Percentiles rank a stretch among this genome's conserved stretches.
Conservation (phyloP, 176 grass and related monocot genomes). For the Raddia distichophylla region DNA sequence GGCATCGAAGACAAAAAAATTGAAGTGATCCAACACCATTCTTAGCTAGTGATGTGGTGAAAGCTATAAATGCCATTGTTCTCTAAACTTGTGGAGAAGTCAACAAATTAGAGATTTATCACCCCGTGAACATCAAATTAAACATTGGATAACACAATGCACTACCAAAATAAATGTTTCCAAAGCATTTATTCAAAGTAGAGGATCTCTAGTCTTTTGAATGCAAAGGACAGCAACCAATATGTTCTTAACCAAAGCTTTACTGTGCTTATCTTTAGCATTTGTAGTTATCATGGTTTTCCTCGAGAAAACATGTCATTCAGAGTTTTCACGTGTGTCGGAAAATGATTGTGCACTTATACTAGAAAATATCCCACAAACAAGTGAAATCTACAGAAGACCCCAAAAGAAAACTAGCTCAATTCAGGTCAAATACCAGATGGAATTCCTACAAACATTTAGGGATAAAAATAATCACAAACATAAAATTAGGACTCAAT, state of each 20-base stretch:
- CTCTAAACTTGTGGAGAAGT: neutral
- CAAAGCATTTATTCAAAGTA: slow-evolving; percentile 26
- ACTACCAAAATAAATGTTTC: slow-evolving; percentile 1
- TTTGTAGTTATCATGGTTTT: neutral
- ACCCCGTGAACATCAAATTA: slow-evolving; percentile 12
- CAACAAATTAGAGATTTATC: slow-evolving; percentile 27
- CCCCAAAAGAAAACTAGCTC: neutral
- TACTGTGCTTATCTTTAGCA: neutral
- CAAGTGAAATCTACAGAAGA: neutral
- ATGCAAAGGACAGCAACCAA: slow-evolving; percentile 9
- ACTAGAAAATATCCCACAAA: neutral
- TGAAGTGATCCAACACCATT: slow-evolving; percentile 12
- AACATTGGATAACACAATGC: slow-evolving; percentile 11
- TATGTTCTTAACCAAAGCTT: slow-evolving; percentile 9
- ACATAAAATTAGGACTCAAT: neutral
- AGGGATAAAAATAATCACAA: neutral
- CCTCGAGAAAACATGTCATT: neutral
- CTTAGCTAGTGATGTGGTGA: neutral
- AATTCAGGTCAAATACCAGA: slow-evolving; percentile 20
- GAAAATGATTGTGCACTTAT: slow-evolving; percentile 1
- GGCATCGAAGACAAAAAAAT: neutral
- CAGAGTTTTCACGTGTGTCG: neutral
- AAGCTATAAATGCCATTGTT: slow-evolving; percentile 13
- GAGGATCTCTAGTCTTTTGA: neutral
- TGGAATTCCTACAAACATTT: neutral